phyloP scores from a whole-genome alignment of 225 moss, liverwort and hornwort genomes.

The Polytrichum formosum region DNA sequence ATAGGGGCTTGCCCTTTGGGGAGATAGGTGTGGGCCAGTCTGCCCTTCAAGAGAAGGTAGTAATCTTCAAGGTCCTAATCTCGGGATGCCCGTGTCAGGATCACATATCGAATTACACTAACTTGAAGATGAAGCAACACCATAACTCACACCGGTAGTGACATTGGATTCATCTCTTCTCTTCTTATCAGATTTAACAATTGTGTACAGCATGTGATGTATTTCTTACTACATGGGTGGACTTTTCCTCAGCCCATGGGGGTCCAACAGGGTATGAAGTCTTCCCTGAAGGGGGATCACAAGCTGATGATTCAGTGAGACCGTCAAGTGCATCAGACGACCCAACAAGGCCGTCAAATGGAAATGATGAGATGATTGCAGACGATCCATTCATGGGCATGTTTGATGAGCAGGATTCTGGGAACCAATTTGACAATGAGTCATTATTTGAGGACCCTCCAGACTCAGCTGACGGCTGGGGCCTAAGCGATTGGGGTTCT shows the following conservation, averaged over 20 bases:
- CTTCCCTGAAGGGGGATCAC: constrained; percentile 31
- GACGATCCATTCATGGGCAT: constrained; percentile 33
- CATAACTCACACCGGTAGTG: not conserved
- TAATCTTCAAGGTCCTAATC: constrained; percentile 16
- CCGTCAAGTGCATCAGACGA: constrained; percentile 8
- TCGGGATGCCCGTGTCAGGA: not conserved
- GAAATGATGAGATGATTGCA: constrained; percentile 9
- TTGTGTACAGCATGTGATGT: not conserved
- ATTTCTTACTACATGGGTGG: not conserved
- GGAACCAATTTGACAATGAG: constrained; percentile 9
- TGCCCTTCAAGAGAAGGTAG: no score
- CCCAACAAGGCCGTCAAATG: not conserved
- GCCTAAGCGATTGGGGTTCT: constrained; percentile 29
- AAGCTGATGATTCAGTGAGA: constrained; percentile 3
- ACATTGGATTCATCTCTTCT: not conserved
- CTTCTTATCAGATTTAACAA: not conserved
- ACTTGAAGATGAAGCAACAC: not conserved
- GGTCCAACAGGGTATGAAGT: constrained; percentile 47
- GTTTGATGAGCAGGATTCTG: constrained; percentile 26
- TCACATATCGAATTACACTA: not conserved
- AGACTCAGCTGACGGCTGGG: constrained; percentile 31
- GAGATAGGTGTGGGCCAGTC: no score
- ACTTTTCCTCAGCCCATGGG: constrained; percentile 10
- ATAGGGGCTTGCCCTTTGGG: no score
- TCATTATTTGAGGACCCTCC: constrained; percentile 37